Evolutionary conservation across 2,329 filamentous ascomycete genomes (phyloP).

Genomic region (Bisporella sp.): DNA sequence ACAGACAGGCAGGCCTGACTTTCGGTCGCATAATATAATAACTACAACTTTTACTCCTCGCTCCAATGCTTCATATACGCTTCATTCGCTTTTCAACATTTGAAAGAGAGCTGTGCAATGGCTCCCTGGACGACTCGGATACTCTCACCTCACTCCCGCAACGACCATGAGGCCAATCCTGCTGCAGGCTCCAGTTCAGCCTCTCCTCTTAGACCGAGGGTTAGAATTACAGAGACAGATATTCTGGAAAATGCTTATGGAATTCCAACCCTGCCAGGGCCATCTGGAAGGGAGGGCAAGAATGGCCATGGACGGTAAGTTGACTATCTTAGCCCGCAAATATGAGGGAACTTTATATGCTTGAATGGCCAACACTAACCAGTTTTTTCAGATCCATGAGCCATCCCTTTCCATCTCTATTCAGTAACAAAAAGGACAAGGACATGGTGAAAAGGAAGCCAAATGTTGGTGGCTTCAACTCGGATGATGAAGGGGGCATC

Average conservation of each 20-base stretch:
- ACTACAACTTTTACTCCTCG: constrained; percentile 1
- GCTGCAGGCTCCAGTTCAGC: constrained; percentile 1
- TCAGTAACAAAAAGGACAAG: constrained; percentile 51
- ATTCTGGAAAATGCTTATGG: constrained; percentile 25
- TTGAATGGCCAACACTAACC: not conserved
- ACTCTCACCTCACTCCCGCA: constrained; percentile 21
- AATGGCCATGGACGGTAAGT: constrained; percentile 16
- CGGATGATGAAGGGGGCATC: constrained; percentile 38
- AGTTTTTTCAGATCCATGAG: constrained; percentile 53
- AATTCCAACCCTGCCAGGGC: constrained; percentile 19
- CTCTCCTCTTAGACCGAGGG: constrained; percentile 15
- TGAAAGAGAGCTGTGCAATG: constrained; percentile 21
- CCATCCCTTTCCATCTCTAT: constrained; percentile 70
- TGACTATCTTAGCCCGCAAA: too few relatives aligned
- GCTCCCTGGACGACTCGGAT: constrained; percentile 25
- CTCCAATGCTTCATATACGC: constrained; percentile 15
- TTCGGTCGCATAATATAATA: constrained; percentile 1
- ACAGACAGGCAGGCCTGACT: not conserved
- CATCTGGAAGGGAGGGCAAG: not conserved
- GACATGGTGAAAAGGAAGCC: constrained; percentile 29
- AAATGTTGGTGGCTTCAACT: constrained; percentile 35
- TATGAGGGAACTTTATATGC: too few relatives aligned
- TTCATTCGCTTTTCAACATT: constrained; percentile 10
- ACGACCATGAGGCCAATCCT: constrained; percentile 13
- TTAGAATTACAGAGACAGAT: constrained; percentile 23